Base-by-base conservation (phyloP, 192 early-diverging fungal species). In the Gigaspora rosea region DNA sequence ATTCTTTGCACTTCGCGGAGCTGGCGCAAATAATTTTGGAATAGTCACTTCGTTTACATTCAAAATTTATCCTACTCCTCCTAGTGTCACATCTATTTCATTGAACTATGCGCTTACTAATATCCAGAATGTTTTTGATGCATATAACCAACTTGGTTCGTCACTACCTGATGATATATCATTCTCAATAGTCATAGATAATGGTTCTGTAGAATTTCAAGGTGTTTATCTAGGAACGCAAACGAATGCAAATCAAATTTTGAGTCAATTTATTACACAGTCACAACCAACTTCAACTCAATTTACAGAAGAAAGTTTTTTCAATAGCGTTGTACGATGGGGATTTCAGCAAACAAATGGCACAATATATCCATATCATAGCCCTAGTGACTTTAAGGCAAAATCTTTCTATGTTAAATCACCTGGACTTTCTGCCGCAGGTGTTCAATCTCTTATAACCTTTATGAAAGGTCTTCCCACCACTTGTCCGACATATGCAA, bases 1-100 rank as follows among this genome's bases (percentile, higher is more conserved):
- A 18, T 92, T 89, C 67, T 92, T 81, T 79, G 88, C 90, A 0
- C 63, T 91, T 3, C 79, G 89, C 51, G 90, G 90, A n/a, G 91
- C 86, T 12, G 90, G 90, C 8, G 85, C 83, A 52, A 81, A 82
- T n/a, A 83, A 72, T 18, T 87, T 67, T 77, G 86, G 80, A 50
- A 79, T 88, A 10, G 83, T 87, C 20, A 83, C 83, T 13, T 63
- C 80, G 12, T 81, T 85, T 46, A 81, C 74, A 9, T 65, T 88
- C 51, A 54, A 72, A 58, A 68, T 81, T 46, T 62, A 73, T 52
- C 78, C 78, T 68, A 63, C 78, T 41, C 80, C 80, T 0, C 6
- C 73, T 62, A 76, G 79, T 70, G 82, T 81, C 9, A 83, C 82
- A 9, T 79, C 82, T 48, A 77, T 81, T 33, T 52, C 75, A 2